These are phyloP conservation scores for Quercus phellos DNA, from an alignment of 331 rosid genomes.

Conservation along the genomic window DNA sequence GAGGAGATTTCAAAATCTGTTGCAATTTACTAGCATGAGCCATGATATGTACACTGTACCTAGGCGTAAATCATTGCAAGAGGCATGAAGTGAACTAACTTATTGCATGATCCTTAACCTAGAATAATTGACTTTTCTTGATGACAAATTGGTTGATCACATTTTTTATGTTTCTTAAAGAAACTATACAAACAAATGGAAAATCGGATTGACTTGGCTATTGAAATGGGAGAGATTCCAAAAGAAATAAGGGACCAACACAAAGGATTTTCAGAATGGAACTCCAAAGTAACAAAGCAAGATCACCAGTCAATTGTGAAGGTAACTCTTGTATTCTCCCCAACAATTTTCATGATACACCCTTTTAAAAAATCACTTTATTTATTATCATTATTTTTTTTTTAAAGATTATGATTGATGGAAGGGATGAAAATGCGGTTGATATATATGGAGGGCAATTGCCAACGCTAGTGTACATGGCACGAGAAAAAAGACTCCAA, in stretches of 20 bases:
- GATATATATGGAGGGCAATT: slow-evolving; percentile 46
- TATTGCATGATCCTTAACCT: too few relatives aligned
- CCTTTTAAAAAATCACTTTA: background rate
- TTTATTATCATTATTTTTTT: background rate
- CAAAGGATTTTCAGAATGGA: slow-evolving; percentile 60
- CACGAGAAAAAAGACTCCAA: slow-evolving; percentile 60
- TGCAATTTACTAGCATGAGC: too few relatives aligned
- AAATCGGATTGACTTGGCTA: slow-evolving; percentile 32
- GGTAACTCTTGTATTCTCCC: slow-evolving; percentile 17
- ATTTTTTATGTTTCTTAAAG: slow-evolving; percentile 17
- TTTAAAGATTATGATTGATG: slow-evolving; percentile 48
- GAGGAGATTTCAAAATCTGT: too few relatives aligned
- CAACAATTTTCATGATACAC: too few relatives aligned
- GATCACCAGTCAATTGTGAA: slow-evolving; percentile 60
- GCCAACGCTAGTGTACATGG: slow-evolving; percentile 59
- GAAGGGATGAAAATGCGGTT: slow-evolving; percentile 32
- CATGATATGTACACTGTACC: too few relatives aligned
- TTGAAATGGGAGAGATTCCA: slow-evolving; percentile 33
- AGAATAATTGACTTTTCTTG: too few relatives aligned
- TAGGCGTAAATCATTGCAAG: too few relatives aligned
- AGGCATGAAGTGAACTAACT: too few relatives aligned
- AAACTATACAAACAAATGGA: slow-evolving; percentile 62
- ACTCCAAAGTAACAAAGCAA: slow-evolving; percentile 38
- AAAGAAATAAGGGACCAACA: slow-evolving; percentile 28
- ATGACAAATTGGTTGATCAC: too few relatives aligned